These are phyloP conservation scores for Paramarasmius palmivorus DNA, from an alignment of 1,284 basidiomycete genomes.

Conservation along the genomic window DNA sequence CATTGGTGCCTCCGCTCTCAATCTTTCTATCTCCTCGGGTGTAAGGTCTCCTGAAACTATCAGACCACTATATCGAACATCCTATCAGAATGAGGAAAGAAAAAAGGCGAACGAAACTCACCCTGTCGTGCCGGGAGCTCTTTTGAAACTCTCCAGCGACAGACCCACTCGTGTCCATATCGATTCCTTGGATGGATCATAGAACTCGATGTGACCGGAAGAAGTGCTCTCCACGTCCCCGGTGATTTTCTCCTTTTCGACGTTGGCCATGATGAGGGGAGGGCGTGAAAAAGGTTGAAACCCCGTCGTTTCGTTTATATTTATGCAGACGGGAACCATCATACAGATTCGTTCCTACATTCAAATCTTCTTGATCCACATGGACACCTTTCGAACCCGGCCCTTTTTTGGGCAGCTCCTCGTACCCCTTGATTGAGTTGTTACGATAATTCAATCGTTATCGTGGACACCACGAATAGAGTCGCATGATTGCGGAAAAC, in stretches of 20 bases:
- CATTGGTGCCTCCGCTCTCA: conserved; percentile 42
- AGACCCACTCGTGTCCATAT: conserved; percentile 40
- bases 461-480: too few relatives aligned
- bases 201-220: conserved; percentile 23
- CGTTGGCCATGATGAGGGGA: not conserved
- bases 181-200: conserved; percentile 46
- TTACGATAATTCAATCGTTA: too few relatives aligned
- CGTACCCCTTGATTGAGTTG: not conserved
- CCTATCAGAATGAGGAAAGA: not conserved
- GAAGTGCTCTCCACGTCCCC: not conserved
- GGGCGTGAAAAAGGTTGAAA: not conserved
- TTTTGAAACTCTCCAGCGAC: conserved; percentile 42
- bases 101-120: conserved; percentile 21
- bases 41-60: conserved; percentile 32
- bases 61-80: conserved; percentile 29
- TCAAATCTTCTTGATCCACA: not conserved
- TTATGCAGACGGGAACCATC: too few relatives aligned
- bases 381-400: not conserved
- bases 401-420: too few relatives aligned
- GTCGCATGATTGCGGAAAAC: too few relatives aligned
- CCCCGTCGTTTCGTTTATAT: not conserved
- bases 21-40: conserved; percentile 34
- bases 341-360: not conserved
- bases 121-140: conserved; percentile 45
- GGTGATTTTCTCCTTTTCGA: conserved; percentile 8